These are phyloP conservation scores for Fraxinus albicans DNA, from an alignment of 305 asterid species.

Conservation along the genomic window DNA sequence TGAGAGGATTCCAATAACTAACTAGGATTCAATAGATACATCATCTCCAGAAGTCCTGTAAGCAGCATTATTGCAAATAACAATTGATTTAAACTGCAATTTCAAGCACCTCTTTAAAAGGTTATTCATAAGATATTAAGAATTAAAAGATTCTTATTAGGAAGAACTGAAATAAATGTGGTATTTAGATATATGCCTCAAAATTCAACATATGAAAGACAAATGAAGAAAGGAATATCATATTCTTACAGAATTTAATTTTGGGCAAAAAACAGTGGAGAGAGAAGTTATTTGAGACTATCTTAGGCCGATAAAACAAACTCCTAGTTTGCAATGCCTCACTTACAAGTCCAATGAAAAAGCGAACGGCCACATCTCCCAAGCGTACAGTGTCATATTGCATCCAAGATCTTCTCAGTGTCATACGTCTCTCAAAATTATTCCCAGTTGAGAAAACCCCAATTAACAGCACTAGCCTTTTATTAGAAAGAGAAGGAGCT, in stretches of 20 bases:
- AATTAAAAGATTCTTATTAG: neutral
- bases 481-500: conserved; percentile 53
- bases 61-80: neutral
- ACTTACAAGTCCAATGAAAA: conserved; percentile 95
- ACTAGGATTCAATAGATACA: neutral
- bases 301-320: conserved; percentile 11
- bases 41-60: neutral
- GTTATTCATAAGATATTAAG: neutral
- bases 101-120: neutral
- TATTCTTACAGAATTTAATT: neutral
- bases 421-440: conserved; percentile 92
- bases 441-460: conserved; percentile 93
- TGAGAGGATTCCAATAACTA: neutral
- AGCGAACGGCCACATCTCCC: conserved; percentile 84
- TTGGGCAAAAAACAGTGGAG: neutral
- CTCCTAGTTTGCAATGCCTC: conserved; percentile 23
- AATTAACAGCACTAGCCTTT: conserved; percentile 55
- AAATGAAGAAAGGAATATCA: neutral
- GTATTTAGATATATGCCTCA: neutral
- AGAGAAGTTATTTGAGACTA: conserved; percentile 11
- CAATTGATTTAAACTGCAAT: neutral
- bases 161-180: neutral
- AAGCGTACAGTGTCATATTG: conserved; percentile 71
- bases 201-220: neutral
- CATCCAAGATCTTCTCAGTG: conserved; percentile 93